phyloP scores from a whole-genome alignment of 2,329 filamentous ascomycete genomes.

The Decorospora gaudefroyi region DNA sequence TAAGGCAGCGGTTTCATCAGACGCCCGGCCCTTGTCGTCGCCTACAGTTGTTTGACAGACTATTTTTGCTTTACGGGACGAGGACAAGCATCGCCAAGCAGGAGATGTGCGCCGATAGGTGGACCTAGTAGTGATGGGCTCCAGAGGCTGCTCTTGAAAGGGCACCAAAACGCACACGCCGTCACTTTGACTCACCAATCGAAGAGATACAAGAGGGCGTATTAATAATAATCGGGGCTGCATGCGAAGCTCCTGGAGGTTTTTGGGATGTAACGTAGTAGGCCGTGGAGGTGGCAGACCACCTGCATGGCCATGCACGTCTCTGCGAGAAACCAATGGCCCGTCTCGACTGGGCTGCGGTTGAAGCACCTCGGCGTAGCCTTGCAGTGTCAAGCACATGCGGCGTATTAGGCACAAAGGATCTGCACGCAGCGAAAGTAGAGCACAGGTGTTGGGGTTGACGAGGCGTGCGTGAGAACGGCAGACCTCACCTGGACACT shows the following conservation, averaged over 20 bases:
- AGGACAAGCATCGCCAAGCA: slow-evolving; percentile 38
- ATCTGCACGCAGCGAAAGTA: slow-evolving; percentile 4
- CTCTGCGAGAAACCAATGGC: slow-evolving; percentile 1
- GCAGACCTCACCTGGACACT: neutral
- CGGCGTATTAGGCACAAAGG: slow-evolving; percentile 6
- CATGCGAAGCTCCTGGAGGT: slow-evolving; percentile 11
- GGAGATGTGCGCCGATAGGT: slow-evolving; percentile 16
- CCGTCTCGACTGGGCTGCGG: neutral
- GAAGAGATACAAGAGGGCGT: slow-evolving; percentile 1
- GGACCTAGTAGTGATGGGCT: slow-evolving; percentile 20
- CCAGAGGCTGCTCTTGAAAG: slow-evolving; percentile 15
- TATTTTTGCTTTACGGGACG: slow-evolving; percentile 36
- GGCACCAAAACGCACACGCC: slow-evolving; percentile 15
- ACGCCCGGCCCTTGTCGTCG: slow-evolving; percentile 17
- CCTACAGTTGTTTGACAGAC: slow-evolving; percentile 25
- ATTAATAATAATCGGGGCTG: slow-evolving; percentile 32
- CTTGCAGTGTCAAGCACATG: slow-evolving; percentile 8
- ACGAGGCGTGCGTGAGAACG: no score
- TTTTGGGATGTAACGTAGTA: slow-evolving; percentile 18
- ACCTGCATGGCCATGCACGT: slow-evolving; percentile 7
- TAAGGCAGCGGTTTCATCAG: slow-evolving; percentile 24
- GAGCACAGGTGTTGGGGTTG: no score
- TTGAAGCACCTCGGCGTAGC: slow-evolving; percentile 5
- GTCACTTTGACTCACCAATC: slow-evolving; percentile 21
- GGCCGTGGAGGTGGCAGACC: slow-evolving; percentile 10